Evolutionary conservation across 192 early-diverging fungal species (phyloP), one percentile per base, ranked within the genome.

Genomic region (Allomyces javanicus): DNA sequence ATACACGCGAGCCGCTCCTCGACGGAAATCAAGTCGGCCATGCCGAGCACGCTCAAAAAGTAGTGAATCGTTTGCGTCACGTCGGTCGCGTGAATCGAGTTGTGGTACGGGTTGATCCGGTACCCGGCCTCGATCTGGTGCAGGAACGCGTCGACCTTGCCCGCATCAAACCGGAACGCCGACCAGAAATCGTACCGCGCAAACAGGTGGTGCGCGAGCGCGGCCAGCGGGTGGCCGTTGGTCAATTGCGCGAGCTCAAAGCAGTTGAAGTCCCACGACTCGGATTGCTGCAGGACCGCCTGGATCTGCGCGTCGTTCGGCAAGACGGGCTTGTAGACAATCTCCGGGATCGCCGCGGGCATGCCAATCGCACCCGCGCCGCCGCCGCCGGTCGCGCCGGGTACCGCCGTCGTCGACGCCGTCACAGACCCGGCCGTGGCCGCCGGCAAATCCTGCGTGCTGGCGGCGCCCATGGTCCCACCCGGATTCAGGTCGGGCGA

Each of bases 11-110:
- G 70, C 14, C 79, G 44, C 44, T 83, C 82, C n/a, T 73, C 50
- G 50, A 79, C 79, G 25, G 73, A 69, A 40, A 69, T 62, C 10
- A 64, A 62, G 21, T 66, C 24, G 17, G 66, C 70, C 19, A 79
- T 45, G 23, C 40, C 67, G 24, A 72, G 68, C 5, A 62, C 44
- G 62, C 68, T 65, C 24, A 72, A 33, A 45, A 83, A 73, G 40
- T 71, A 82, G 63, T 79, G 69, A 21, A 82, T 67, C 1, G 72
- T 70, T 27, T 82, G 80, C 23, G 82, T 71, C 19, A 82, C 80
- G 66, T 82, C 80, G 17, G 79, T 77, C 9, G 80, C 80, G 67
- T 82, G 80, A 19, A 73, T 75, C 9, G 73, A 72, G 68, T 82
- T 82, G 68, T 82, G 80, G 62, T 82, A 82, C 9, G 80, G 80